These are phyloP conservation scores for Medakamo hakoo DNA, from an alignment of 139 green algal genomes.

Conservation along the genomic window DNA sequence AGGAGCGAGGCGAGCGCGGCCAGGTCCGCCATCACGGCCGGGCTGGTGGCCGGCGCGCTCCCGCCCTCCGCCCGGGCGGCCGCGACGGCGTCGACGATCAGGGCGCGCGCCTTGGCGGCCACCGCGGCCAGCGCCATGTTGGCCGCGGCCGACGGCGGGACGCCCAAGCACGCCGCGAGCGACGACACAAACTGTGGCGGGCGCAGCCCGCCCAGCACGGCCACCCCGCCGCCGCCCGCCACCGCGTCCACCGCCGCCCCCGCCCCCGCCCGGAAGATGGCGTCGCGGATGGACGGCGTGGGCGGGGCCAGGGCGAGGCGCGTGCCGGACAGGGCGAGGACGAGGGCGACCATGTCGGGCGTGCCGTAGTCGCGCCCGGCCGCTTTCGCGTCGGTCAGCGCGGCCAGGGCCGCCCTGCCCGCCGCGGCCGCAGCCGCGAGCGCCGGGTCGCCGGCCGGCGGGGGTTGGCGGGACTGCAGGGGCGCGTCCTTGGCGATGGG, in stretches of 20 bases:
- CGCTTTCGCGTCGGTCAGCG: conserved; percentile 9
- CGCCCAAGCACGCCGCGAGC: conserved; percentile 2
- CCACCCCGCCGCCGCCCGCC: not conserved
- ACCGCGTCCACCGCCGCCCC: conserved; percentile 1
- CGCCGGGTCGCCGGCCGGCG: too few relatives aligned
- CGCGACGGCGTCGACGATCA: conserved; percentile 4
- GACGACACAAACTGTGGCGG: not conserved
- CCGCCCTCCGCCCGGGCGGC: not conserved
- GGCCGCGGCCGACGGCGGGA: conserved; percentile 1
- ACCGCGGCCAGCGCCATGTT: conserved; percentile 6
- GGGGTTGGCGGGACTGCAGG: too few relatives aligned
- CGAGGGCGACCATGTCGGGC: conserved; percentile 4
- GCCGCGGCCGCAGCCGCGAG: too few relatives aligned
- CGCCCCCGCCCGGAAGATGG: conserved; percentile 8
- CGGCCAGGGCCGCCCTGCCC: conserved; percentile 3
- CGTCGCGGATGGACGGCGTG: conserved; percentile 6
- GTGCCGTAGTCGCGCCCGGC: conserved; percentile 9
- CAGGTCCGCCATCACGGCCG: conserved; percentile 3
- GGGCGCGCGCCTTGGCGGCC: not conserved
- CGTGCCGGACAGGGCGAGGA: not conserved
- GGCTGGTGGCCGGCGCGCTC: not conserved
- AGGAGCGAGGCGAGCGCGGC: conserved; percentile 3
- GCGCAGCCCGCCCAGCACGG: not conserved
- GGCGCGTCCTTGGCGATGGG: too few relatives aligned
- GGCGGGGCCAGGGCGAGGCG: not conserved